Percentiles rank a stretch among this genome's conserved stretches.
Conservation (phyloP, 1,139 yeast species). For the Blastobotrys persicus region DNA sequence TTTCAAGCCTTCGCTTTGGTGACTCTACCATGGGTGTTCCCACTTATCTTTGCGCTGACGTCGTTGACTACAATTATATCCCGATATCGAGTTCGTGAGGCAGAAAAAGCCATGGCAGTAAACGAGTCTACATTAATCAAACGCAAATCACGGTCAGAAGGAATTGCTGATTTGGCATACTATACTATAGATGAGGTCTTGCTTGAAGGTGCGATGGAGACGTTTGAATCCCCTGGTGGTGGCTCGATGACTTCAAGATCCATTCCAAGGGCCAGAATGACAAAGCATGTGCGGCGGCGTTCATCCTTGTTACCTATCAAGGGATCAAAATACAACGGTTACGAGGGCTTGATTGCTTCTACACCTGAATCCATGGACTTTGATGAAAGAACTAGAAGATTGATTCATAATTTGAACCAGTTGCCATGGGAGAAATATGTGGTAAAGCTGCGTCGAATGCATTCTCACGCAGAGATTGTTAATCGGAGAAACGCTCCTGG, state of each 20-base stretch:
- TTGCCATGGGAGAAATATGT: constrained; percentile 74
- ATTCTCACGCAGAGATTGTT: constrained; percentile 77
- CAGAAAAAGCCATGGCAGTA: constrained; percentile 10
- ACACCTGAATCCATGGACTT: constrained; percentile 26
- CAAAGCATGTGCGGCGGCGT: not conserved
- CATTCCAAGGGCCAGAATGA: not conserved
- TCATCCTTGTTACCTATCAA: not conserved
- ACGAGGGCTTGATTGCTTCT: constrained; percentile 24
- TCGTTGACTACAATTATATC: constrained; percentile 27
- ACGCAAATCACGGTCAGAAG: constrained; percentile 19
- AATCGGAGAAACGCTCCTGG: constrained; percentile 33
- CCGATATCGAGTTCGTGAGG: constrained; percentile 24
- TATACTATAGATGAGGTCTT: constrained; percentile 17
- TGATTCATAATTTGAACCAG: constrained; percentile 55
- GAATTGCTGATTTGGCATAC: constrained; percentile 24
- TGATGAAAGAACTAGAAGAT: constrained; percentile 43
- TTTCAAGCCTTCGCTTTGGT: constrained; percentile 20
- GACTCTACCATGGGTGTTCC: constrained; percentile 29
- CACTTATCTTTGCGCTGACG: constrained; percentile 27
- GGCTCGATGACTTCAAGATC: not conserved
- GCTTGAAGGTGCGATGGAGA: constrained; percentile 10
- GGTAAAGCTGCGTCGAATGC: constrained; percentile 60
- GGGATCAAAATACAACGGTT: constrained; percentile 18
- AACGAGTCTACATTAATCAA: constrained; percentile 10
- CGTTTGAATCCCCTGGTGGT: not conserved